Conservation (phyloP, 352 stramenopile genomes). For the Aphanomyces astaci region DNA sequence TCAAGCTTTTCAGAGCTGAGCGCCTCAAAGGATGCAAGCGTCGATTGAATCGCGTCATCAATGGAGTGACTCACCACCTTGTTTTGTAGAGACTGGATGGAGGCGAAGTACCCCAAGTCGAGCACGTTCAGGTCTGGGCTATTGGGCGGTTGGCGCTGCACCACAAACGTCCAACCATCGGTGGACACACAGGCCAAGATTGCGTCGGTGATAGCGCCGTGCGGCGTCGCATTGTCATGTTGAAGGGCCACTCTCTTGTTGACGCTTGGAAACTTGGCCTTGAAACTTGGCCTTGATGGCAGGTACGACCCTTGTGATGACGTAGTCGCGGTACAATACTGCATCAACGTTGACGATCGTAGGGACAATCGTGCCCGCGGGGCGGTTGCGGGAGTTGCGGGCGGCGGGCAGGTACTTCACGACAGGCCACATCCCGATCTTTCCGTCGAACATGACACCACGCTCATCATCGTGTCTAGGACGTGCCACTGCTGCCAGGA, state of each 20-base stretch:
- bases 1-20: background rate
- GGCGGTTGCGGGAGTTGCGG: conserved; percentile 21
- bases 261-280: background rate
- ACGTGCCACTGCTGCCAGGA: conserved; percentile 20
- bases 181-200: conserved; percentile 7
- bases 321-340: conserved; percentile 25
- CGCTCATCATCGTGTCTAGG: background rate
- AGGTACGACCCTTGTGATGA: too few relatives aligned
- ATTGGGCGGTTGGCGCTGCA: conserved; percentile 26
- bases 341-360: conserved; percentile 25
- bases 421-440: conserved; percentile 30
- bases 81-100: conserved; percentile 30
- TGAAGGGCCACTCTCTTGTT: conserved; percentile 18
- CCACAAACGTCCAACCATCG: conserved; percentile 26
- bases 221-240: conserved; percentile 28
- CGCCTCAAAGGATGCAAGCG: background rate
- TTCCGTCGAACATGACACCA: too few relatives aligned
- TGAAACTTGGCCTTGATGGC: conserved; percentile 26
- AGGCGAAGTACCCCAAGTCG: conserved; percentile 26
- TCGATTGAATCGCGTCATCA: conserved; percentile 3
- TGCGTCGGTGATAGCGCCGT: conserved; percentile 23
- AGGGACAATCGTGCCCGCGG: background rate
- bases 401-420: conserved; percentile 5
- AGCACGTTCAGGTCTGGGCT: conserved; percentile 29
- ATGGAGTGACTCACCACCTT: background rate